Percentiles rank a stretch among this genome's conserved stretches.
Evolutionary conservation across 2,329 filamentous ascomycete species (phyloP).

Genomic region (Gaeumannomyces tritici): DNA sequence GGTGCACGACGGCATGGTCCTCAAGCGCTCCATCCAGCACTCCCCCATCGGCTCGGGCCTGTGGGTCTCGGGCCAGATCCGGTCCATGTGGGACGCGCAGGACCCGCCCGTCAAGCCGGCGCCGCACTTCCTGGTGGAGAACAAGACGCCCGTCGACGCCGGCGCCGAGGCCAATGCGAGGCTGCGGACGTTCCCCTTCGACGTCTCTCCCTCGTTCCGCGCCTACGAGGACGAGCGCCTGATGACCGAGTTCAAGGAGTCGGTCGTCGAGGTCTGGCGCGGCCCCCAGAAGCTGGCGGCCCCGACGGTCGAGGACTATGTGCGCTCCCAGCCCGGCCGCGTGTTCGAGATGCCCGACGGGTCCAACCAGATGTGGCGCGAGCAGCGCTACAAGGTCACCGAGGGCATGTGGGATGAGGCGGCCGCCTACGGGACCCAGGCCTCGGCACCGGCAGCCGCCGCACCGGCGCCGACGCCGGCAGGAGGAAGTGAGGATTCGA

Average conservation of each 20-base stretch:
- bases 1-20: constrained; percentile 86
- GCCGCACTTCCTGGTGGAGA: constrained; percentile 80
- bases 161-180: constrained; percentile 68
- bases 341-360: constrained; percentile 97
- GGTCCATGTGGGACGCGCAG: constrained; percentile 63
- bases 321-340: constrained; percentile 63
- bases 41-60: constrained; percentile 72
- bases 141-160: constrained; percentile 83
- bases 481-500: neutral
- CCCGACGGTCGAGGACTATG: constrained; percentile 67
- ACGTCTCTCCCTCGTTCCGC: constrained; percentile 62
- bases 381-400: constrained; percentile 74
- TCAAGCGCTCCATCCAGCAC: constrained; percentile 81
- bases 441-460: constrained; percentile 14
- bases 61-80: constrained; percentile 83
- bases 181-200: constrained; percentile 57
- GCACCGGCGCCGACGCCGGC: neutral
- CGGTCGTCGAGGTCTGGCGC: constrained; percentile 87
- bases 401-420: constrained; percentile 89
- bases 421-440: constrained; percentile 49
- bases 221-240: constrained; percentile 85
- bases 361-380: constrained; percentile 88
- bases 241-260: constrained; percentile 94
- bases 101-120: constrained; percentile 59
- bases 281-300: constrained; percentile 59